Evolutionary conservation across 495 filamentous ascomycete genomes (phyloP).

Genomic region (Penicillium cosmopolitanum): DNA sequence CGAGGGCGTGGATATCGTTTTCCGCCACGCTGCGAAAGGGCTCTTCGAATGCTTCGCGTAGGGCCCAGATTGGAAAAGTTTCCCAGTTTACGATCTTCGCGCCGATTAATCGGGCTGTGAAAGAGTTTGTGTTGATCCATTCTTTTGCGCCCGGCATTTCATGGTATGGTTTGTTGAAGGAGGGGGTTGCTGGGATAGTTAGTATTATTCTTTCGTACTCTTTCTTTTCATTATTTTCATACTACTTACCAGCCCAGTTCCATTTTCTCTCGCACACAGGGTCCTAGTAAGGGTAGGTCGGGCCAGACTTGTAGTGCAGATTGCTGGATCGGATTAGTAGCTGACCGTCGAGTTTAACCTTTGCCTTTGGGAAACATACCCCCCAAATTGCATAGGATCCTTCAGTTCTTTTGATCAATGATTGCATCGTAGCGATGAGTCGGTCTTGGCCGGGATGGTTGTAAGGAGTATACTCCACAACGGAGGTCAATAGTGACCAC

Average conservation of each 20-base stretch:
- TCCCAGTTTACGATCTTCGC: slow-evolving; percentile 7
- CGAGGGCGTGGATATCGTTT: slow-evolving; percentile 2
- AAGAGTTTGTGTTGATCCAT: slow-evolving; percentile 15
- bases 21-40: neutral
- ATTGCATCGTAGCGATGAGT: neutral
- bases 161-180: neutral
- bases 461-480: neutral
- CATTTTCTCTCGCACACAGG: neutral
- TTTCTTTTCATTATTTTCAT: neutral
- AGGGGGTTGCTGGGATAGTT: neutral
- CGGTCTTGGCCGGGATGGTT: neutral
- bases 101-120: slow-evolving; percentile 7
- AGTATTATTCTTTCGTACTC: neutral
- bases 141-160: slow-evolving; percentile 1
- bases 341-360: neutral
- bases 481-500: neutral
- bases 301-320: neutral
- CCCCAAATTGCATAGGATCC: slow-evolving; percentile 1
- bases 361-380: neutral
- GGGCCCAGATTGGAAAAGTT: slow-evolving; percentile 9
- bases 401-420: neutral
- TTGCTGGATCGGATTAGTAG: neutral
- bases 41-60: slow-evolving; percentile 13
- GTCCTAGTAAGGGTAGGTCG: neutral
- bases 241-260: neutral